These are phyloP conservation scores for Pseudogymnoascus sp. DNA, from an alignment of 2,329 filamentous ascomycete genomes.

Conservation along the genomic window DNA sequence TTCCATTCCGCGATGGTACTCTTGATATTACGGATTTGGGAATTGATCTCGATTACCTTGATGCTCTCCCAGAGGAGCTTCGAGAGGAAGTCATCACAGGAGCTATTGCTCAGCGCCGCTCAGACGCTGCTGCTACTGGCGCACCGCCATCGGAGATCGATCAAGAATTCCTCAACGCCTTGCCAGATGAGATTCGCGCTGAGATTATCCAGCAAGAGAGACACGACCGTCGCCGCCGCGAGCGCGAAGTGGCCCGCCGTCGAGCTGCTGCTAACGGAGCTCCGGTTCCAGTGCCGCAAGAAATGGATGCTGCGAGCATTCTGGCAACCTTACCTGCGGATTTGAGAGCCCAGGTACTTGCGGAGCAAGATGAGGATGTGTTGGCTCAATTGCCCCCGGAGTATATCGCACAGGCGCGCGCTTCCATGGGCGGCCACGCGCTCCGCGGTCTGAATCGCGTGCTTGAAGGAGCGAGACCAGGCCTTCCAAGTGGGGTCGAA, in stretches of 20 bases:
- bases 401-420: conserved; percentile 77
- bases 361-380: conserved; percentile 86
- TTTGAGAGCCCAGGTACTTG: conserved; percentile 77
- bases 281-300: conserved; percentile 43
- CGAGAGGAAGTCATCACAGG: conserved; percentile 93
- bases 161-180: conserved; percentile 86
- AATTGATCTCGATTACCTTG: conserved; percentile 90
- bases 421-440: conserved; percentile 26
- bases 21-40: conserved; percentile 91
- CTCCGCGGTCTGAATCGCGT: conserved; percentile 33
- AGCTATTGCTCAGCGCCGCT: conserved; percentile 75
- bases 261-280: conserved; percentile 45
- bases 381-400: conserved; percentile 79
- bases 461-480: conserved; percentile 36
- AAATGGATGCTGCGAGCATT: conserved; percentile 92
- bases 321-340: conserved; percentile 81
- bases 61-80: conserved; percentile 95
- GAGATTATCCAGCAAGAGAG: conserved; percentile 90
- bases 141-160: conserved; percentile 80
- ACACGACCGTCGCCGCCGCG: conserved; percentile 77
- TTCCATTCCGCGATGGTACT: conserved; percentile 77
- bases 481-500: conserved; percentile 39
- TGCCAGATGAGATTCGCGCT: conserved; percentile 81
- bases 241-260: conserved; percentile 74
- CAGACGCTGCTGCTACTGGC: conserved; percentile 63